A percentile compares a stretch with the other conserved stretches of the same genome.
phyloP scores from a whole-genome alignment of 495 filamentous ascomycete genomes.

The Xylaria longipes region DNA sequence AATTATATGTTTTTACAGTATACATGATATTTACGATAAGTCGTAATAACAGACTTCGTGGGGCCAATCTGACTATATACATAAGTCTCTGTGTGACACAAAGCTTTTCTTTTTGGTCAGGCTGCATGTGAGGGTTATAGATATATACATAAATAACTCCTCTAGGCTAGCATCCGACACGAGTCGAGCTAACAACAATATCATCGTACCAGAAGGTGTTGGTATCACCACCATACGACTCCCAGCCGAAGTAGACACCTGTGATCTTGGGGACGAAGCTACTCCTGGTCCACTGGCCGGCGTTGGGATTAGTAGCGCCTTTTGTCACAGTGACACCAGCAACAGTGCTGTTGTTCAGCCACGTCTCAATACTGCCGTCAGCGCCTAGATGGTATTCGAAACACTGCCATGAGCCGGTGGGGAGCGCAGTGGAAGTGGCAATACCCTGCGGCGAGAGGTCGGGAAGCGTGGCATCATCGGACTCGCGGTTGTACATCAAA shows the following conservation, averaged over 20 bases:
- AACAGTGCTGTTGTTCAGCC: slow-evolving; percentile 58
- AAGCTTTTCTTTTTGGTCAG: too few relatives aligned
- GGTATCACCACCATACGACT: slow-evolving; percentile 62
- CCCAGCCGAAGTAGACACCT: slow-evolving; percentile 65
- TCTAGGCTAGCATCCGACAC: slow-evolving; percentile 52
- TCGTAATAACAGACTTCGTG: too few relatives aligned
- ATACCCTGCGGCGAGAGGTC: slow-evolving; percentile 63
- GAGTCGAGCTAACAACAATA: slow-evolving; percentile 50
- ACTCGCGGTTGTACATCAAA: slow-evolving; percentile 66
- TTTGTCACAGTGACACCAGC: slow-evolving; percentile 54
- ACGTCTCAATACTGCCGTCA: slow-evolving; percentile 63
- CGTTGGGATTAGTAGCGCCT: slow-evolving; percentile 56
- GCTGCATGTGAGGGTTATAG: neutral
- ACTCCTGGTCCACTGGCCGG: slow-evolving; percentile 56
- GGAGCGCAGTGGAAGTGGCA: slow-evolving; percentile 55
- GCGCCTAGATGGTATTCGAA: slow-evolving; percentile 64
- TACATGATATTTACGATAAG: too few relatives aligned
- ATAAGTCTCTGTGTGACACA: neutral
- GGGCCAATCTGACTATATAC: too few relatives aligned
- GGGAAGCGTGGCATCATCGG: slow-evolving; percentile 65
- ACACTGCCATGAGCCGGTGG: slow-evolving; percentile 58
- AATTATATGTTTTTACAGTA: neutral
- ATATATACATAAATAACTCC: neutral
- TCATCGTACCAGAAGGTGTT: slow-evolving; percentile 69
- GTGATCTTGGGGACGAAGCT: slow-evolving; percentile 55